These are phyloP conservation scores for Paecilomyces formosus DNA, from an alignment of 2,329 filamentous ascomycete species.

Conservation along the genomic window DNA sequence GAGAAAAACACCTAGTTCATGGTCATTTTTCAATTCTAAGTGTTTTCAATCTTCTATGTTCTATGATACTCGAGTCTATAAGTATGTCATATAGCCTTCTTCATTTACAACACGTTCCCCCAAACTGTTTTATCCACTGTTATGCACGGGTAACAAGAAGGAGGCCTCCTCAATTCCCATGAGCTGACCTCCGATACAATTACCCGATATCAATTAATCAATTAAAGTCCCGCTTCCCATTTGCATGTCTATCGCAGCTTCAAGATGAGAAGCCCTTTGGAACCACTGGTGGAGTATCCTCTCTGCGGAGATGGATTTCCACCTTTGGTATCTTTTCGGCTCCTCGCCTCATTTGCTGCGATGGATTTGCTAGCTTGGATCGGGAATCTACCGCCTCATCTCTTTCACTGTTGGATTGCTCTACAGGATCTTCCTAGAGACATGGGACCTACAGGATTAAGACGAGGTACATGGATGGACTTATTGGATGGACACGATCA, in stretches of 20 bases:
- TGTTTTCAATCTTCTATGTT: slow-evolving; percentile 1
- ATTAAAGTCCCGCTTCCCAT: background rate
- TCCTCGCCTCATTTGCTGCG: background rate
- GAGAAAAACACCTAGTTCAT: slow-evolving; percentile 14
- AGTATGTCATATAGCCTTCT: background rate
- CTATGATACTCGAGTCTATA: background rate
- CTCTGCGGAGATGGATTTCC: slow-evolving; percentile 29
- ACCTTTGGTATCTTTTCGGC: slow-evolving; percentile 2
- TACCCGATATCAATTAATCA: slow-evolving; percentile 43
- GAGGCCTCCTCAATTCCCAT: slow-evolving; percentile 40
- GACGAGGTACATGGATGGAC: slow-evolving; percentile 26
- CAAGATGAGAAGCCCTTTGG: background rate
- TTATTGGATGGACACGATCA: background rate
- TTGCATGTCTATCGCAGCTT: background rate
- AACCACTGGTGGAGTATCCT: slow-evolving; percentile 22
- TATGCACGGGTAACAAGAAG: slow-evolving; percentile 48
- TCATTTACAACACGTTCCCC: background rate
- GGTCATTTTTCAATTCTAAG: background rate
- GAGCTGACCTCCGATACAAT: slow-evolving; percentile 52
- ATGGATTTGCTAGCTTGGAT: slow-evolving; percentile 9
- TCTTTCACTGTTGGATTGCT: slow-evolving; percentile 15
- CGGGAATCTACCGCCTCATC: slow-evolving; percentile 10
- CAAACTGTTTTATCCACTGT: background rate
- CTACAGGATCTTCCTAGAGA: slow-evolving; percentile 11
- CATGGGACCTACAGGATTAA: slow-evolving; percentile 25